Percentiles rank a stretch among this genome's conserved stretches.
phyloP scores from a whole-genome alignment of 192 early-diverging fungal species.

The Linnemannia hyalina region DNA sequence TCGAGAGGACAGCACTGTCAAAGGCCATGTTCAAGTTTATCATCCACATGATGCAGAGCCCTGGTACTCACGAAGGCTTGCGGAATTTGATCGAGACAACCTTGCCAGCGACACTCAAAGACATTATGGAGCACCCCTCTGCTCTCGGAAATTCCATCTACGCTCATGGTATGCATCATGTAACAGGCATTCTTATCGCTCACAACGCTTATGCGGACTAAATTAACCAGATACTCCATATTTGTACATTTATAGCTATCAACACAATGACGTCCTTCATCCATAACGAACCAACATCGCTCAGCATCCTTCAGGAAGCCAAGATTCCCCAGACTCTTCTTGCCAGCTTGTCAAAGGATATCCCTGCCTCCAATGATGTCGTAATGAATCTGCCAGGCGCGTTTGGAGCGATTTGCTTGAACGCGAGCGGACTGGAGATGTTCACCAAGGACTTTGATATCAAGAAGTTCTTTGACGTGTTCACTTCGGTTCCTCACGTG shows the following conservation, averaged over 20 bases:
- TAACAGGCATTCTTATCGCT: not conserved
- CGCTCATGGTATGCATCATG: constrained; percentile 72
- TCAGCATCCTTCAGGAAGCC: constrained; percentile 94
- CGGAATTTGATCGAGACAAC: constrained; percentile 95
- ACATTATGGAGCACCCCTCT: constrained; percentile 79
- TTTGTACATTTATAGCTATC: constrained; percentile 79
- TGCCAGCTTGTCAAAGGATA: constrained; percentile 71
- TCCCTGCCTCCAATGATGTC: constrained; percentile 87
- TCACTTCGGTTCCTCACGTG: constrained; percentile 84
- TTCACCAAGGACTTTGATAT: constrained; percentile 82
- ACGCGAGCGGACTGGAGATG: constrained; percentile 86
- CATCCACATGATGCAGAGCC: constrained; percentile 94
- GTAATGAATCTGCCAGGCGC: constrained; percentile 87
- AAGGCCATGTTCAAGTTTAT: constrained; percentile 94
- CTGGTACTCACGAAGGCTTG: constrained; percentile 89
- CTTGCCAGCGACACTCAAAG: constrained; percentile 80
- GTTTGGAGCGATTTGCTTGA: constrained; percentile 96
- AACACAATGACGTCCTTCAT: constrained; percentile 96
- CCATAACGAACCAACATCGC: constrained; percentile 97
- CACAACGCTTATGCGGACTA: not conserved
- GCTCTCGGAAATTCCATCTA: constrained; percentile 88
- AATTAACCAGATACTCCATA: not conserved
- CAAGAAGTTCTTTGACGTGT: constrained; percentile 77
- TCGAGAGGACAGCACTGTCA: constrained; percentile 81
- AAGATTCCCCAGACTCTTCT: constrained; percentile 89